Evolutionary conservation across 352 stramenopile genomes (phyloP).

Genomic region (Pythium apleroticum): DNA sequence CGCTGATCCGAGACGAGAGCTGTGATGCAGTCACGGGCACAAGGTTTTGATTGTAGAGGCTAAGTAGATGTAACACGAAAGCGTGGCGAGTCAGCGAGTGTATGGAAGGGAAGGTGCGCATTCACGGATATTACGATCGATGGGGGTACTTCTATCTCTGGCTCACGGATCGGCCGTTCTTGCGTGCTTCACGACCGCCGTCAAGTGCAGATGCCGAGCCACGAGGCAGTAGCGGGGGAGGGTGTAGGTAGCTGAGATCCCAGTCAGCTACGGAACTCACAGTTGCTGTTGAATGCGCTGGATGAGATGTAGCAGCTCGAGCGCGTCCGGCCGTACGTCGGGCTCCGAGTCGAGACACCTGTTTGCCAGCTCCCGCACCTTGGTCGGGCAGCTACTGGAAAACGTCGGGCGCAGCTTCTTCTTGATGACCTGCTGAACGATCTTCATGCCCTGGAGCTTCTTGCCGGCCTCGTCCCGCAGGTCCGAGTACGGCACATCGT

Average conservation of each 20-base stretch:
- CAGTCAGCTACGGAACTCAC: conserved; percentile 7
- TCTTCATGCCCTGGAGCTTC: conserved; percentile 83
- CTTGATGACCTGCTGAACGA: conserved; percentile 81
- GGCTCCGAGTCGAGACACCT: conserved; percentile 73
- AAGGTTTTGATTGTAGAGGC: conserved; percentile 3
- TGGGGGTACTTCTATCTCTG: conserved; percentile 1
- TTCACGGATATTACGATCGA: conserved; percentile 11
- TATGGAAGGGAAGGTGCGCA: conserved; percentile 8
- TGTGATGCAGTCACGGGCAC: conserved; percentile 12
- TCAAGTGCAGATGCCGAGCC: neutral
- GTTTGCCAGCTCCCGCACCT: conserved; percentile 57
- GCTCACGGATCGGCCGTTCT: neutral
- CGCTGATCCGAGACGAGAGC: conserved; percentile 15
- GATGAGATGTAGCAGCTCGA: conserved; percentile 70
- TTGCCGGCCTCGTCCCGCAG: conserved; percentile 67
- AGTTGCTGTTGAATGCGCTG: conserved; percentile 26
- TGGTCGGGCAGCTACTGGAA: conserved; percentile 41
- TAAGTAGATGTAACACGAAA: neutral
- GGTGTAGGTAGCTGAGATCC: neutral
- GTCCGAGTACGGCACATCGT: conserved; percentile 80
- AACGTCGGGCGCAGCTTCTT: conserved; percentile 71
- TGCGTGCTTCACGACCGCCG: neutral
- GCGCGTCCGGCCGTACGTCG: conserved; percentile 60
- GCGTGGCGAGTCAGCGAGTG: neutral
- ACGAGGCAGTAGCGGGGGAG: neutral